Percentiles rank a stretch among this genome's conserved stretches.
These are phyloP conservation scores for Cairneyella variabilis DNA, from an alignment of 495 filamentous ascomycete species.

Conservation along the genomic window DNA sequence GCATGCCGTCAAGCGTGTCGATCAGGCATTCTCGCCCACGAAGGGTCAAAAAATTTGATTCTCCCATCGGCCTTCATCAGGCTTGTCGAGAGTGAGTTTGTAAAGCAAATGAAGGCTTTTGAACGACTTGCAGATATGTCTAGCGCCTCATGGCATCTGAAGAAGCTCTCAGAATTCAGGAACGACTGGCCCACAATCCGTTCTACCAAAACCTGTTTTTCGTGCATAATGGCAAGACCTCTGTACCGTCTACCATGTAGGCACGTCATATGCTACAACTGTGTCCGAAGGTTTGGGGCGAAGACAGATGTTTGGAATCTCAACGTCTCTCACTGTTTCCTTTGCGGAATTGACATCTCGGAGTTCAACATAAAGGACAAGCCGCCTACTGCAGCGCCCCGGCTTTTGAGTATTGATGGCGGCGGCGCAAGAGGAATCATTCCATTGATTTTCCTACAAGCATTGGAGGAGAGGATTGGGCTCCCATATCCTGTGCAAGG, in stretches of 20 bases:
- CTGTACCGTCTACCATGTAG: constrained; percentile 29
- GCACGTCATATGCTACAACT: constrained; percentile 32
- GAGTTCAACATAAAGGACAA: constrained; percentile 27
- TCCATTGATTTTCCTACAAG: constrained; percentile 30
- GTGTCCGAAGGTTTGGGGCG: constrained; percentile 24
- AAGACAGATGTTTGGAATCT: not conserved
- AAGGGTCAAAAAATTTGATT: constrained; percentile 10
- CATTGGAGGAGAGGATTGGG: constrained; percentile 30
- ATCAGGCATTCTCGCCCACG: constrained; percentile 1
- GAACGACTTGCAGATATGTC: not conserved
- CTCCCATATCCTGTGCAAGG: constrained; percentile 25
- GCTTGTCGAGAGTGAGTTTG: constrained; percentile 1
- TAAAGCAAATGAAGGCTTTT: not conserved
- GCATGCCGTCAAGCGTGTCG: constrained; percentile 18
- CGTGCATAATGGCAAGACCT: constrained; percentile 25
- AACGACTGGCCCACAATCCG: not conserved
- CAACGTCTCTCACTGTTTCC: not conserved
- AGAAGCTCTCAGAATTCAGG: not conserved
- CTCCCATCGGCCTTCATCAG: constrained; percentile 10
- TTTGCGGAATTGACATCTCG: not conserved
- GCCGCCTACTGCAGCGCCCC: constrained; percentile 30
- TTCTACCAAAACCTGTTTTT: constrained; percentile 26
- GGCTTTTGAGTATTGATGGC: constrained; percentile 35
- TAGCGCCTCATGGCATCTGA: not conserved
- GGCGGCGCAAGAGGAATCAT: constrained; percentile 32